phyloP scores from a whole-genome alignment of 2,329 filamentous ascomycete genomes.

The Chlorencoelia australis region DNA sequence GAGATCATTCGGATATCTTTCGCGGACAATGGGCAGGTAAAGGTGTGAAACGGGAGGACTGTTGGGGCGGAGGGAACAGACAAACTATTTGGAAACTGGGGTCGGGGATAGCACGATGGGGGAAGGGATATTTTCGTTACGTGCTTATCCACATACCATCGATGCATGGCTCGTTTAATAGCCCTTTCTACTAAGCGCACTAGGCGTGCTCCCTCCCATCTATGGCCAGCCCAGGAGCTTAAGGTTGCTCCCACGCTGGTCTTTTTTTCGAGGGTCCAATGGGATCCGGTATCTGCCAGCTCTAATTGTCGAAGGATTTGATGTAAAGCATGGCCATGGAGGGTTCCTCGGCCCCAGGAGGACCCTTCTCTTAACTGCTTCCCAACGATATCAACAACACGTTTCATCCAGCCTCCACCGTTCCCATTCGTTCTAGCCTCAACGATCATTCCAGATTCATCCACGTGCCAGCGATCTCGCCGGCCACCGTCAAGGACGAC shows the following conservation, averaged over 20 bases:
- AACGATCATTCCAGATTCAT: slow-evolving; percentile 69
- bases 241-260: slow-evolving; percentile 28
- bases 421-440: slow-evolving; percentile 55
- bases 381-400: slow-evolving; percentile 81
- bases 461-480: slow-evolving; percentile 88
- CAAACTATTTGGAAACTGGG: slow-evolving; percentile 61
- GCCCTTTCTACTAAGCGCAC: slow-evolving; percentile 77
- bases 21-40: slow-evolving; percentile 86
- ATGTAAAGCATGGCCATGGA: slow-evolving; percentile 46
- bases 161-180: slow-evolving; percentile 66
- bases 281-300: slow-evolving; percentile 23
- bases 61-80: slow-evolving; percentile 82
- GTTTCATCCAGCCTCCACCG: slow-evolving; percentile 73
- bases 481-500: slow-evolving; percentile 63
- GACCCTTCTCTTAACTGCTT: slow-evolving; percentile 83
- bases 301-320: slow-evolving; percentile 28
- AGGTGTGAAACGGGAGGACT: slow-evolving; percentile 93
- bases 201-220: slow-evolving; percentile 82
- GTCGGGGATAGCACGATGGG: slow-evolving; percentile 54
- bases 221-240: slow-evolving; percentile 56
- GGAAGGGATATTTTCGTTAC: slow-evolving; percentile 48
- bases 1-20: slow-evolving; percentile 90
- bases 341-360: slow-evolving; percentile 67
- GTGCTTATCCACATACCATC: slow-evolving; percentile 81
- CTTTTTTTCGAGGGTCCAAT: slow-evolving; percentile 28